Conservation (phyloP, 257 asterid species). For the Solanum piurae region DNA sequence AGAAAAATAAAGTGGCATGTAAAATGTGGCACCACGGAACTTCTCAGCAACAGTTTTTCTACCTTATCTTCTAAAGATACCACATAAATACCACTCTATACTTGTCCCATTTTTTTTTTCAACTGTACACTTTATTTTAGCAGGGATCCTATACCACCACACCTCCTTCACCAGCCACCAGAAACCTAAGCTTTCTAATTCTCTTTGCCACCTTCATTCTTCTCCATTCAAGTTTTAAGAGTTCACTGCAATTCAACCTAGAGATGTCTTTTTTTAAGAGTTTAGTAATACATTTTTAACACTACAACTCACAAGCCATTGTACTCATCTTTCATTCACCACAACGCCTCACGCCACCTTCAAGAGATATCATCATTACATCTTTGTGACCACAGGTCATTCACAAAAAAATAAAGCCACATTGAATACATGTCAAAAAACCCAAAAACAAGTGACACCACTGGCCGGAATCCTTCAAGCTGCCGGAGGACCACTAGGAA, state of each 20-base stretch:
- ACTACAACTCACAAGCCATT: background rate
- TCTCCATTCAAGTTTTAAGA: background rate
- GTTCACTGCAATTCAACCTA: background rate
- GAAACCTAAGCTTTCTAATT: background rate
- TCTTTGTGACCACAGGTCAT: background rate
- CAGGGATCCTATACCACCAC: background rate
- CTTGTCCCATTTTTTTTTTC: background rate
- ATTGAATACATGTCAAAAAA: background rate
- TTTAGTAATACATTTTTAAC: background rate
- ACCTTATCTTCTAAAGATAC: background rate
- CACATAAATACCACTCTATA: background rate
- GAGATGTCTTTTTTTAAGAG: background rate
- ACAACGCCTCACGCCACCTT: background rate
- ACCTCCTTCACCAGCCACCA: background rate
- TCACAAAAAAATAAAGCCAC: background rate
- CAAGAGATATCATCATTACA: background rate
- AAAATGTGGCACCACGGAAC: background rate
- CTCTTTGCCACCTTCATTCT: background rate
- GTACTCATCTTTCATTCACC: background rate
- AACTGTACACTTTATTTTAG: background rate
- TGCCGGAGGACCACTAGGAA: background rate
- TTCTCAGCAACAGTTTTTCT: background rate
- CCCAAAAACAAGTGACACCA: background rate
- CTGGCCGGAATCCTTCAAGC: background rate
- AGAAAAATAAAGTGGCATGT: background rate